Base-by-base conservation (phyloP, 441 rosid genomes). In the Monsonia emarginata region DNA sequence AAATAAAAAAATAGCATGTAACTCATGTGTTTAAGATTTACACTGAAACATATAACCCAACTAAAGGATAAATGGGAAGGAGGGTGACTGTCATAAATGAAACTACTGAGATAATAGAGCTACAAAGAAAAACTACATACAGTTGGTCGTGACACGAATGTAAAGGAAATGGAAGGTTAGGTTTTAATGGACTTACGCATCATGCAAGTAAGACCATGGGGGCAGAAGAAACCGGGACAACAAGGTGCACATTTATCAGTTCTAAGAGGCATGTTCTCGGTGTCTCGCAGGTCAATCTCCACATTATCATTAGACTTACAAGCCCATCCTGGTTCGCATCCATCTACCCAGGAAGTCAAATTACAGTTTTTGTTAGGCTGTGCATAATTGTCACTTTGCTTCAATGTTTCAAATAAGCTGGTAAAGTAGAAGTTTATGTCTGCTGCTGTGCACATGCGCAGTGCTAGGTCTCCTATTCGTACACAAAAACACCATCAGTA, bases 281-380 rank as follows among this genome's bases (percentile, higher is more conserved):
- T 70, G 66, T 90, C 79, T 74, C 72, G 78, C 8, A 85, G 83
- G 70, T 89, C 80, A 57, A 84, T 77, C 66, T 85, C 84, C 0
- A 58, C 26, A 2, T 74, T 79, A 7, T 69, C 66, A 65, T 69
- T 78, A 30, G 76, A 84, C 11, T 82, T 79, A 69, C 98, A 94
- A 74, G 89, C 90, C 98, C 98, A 91, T 65, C 97, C 98, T 58
- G 98, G 94, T 75, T 89, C 98, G 65, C 97, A 89, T 13, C 98
- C 98, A 40, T 84, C 64, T 70, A 83, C 78, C 98, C 98, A 91
- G 4, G 95, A 81, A 14, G 88, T 78, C 70, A 91, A 70, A 74
- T 94, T 94, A 67, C 97, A 94, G 79, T 94, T 94, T 73, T 79
- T 86, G 84, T 94, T 94, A 0, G 98, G 98, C 64, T 78, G 74